Conservation (phyloP, 495 filamentous ascomycete genomes). For the Lichina pygmaea region DNA sequence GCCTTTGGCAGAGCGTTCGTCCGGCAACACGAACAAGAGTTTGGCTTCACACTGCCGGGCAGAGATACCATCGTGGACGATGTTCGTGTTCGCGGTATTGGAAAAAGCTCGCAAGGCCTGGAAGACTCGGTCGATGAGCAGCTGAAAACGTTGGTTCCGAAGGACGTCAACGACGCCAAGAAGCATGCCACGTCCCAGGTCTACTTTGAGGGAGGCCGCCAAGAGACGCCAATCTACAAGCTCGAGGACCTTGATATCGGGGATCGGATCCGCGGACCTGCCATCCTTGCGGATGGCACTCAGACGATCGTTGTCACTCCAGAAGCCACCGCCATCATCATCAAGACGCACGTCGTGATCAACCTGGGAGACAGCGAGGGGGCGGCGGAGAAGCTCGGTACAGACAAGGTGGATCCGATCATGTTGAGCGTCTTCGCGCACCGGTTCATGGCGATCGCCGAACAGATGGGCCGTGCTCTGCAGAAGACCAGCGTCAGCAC, state of each 20-base stretch:
- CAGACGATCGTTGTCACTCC: slow-evolving; percentile 90
- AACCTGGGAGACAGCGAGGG: slow-evolving; percentile 22
- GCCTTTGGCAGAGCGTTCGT: slow-evolving; percentile 66
- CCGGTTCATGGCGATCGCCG: slow-evolving; percentile 95
- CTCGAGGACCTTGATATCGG: slow-evolving; percentile 52
- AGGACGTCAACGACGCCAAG: slow-evolving; percentile 23
- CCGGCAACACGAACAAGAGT: slow-evolving; percentile 73
- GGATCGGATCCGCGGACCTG: slow-evolving; percentile 58
- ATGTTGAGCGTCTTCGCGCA: slow-evolving; percentile 90
- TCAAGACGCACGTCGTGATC: slow-evolving; percentile 46
- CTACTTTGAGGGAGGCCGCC: slow-evolving; percentile 48
- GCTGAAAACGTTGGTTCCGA: slow-evolving; percentile 33
- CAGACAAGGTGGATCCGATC: slow-evolving; percentile 49
- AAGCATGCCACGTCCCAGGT: slow-evolving; percentile 26
- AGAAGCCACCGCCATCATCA: slow-evolving; percentile 42
- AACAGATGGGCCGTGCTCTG: slow-evolving; percentile 87
- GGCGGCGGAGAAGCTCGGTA: slow-evolving; percentile 13
- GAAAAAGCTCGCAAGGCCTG: slow-evolving; percentile 52
- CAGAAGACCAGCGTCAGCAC: slow-evolving; percentile 96
- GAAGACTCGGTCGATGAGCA: slow-evolving; percentile 62
- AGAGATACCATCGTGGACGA: slow-evolving; percentile 85
- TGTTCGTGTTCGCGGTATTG: slow-evolving; percentile 69
- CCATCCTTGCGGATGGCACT: slow-evolving; percentile 79
- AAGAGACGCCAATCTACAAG: slow-evolving; percentile 65
- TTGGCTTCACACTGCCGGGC: slow-evolving; percentile 74